Evolutionary conservation across 2,329 filamentous ascomycete species (phyloP).

Genomic region (Aspergillus sp.): DNA sequence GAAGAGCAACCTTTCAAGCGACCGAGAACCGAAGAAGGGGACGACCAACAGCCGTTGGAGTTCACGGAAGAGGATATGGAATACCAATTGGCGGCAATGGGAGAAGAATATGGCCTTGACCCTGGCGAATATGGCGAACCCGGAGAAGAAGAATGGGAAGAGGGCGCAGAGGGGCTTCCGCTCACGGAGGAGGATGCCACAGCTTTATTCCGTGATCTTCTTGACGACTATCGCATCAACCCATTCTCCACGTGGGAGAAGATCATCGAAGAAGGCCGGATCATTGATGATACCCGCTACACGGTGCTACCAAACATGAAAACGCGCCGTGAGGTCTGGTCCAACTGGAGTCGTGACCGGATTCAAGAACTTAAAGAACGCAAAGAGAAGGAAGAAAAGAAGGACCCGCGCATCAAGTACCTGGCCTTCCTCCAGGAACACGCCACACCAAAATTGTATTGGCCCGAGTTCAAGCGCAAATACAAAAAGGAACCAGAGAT

Average conservation of each 20-base stretch:
- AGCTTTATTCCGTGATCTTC: constrained; percentile 78
- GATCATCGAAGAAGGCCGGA: constrained; percentile 75
- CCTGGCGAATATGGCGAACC: constrained; percentile 72
- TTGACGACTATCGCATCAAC: constrained; percentile 78
- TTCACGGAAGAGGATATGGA: constrained; percentile 95
- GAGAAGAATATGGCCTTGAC: constrained; percentile 76
- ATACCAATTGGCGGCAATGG: constrained; percentile 87
- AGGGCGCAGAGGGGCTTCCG: constrained; percentile 69
- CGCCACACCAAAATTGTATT: constrained; percentile 90
- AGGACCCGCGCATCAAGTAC: constrained; percentile 81
- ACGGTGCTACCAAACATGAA: constrained; percentile 80
- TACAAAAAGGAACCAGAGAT: constrained; percentile 79
- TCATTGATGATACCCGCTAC: constrained; percentile 86
- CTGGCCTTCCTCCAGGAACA: constrained; percentile 76
- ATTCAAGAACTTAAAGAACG: constrained; percentile 72
- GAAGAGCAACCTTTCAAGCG: constrained; percentile 57
- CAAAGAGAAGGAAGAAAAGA: constrained; percentile 74
- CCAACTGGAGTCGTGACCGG: constrained; percentile 76
- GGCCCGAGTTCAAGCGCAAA: constrained; percentile 94
- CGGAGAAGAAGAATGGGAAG: constrained; percentile 62
- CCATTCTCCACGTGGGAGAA: constrained; percentile 93
- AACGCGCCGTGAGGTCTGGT: constrained; percentile 77
- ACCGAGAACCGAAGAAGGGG: constrained; percentile 54
- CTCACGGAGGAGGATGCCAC: constrained; percentile 75
- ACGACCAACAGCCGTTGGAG: constrained; percentile 61